These are phyloP conservation scores for Solanum pennellii DNA, from an alignment of 257 asterid genomes.

Conservation along the genomic window DNA sequence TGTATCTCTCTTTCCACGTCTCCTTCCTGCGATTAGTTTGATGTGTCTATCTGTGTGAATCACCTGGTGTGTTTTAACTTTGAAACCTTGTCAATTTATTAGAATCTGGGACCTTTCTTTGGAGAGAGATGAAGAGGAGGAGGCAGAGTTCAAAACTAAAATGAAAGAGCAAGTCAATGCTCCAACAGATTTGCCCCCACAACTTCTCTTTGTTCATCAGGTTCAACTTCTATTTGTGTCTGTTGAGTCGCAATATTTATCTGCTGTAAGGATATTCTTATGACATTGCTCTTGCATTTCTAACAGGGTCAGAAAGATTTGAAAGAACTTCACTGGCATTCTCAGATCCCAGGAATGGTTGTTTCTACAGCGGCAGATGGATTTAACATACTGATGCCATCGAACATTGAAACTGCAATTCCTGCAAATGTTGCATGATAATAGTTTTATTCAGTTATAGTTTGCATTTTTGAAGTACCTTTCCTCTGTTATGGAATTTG, in stretches of 20 bases:
- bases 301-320: conserved; percentile 91
- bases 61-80: background rate
- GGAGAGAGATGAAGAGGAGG: conserved; percentile 96
- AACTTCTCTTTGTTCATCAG: conserved; percentile 95
- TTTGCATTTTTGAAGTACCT: background rate
- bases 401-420: conserved; percentile 53
- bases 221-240: conserved; percentile 13
- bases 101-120: conserved; percentile 94
- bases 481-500: background rate
- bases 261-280: background rate
- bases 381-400: conserved; percentile 75
- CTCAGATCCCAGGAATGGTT: conserved; percentile 90
- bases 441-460: background rate
- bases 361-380: conserved; percentile 91
- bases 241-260: background rate
- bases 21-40: background rate
- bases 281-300: background rate
- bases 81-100: background rate
- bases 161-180: conserved; percentile 63
- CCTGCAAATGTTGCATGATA: conserved; percentile 28
- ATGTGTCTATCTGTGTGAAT: background rate
- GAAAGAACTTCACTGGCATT: conserved; percentile 94
- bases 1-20: background rate
- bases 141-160: conserved; percentile 67
- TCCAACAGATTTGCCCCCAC: conserved; percentile 87